Percentiles rank a stretch among this genome's conserved stretches.
phyloP scores from a whole-genome alignment of 441 rosid genomes.

The Bocquillonia castaneifolia region DNA sequence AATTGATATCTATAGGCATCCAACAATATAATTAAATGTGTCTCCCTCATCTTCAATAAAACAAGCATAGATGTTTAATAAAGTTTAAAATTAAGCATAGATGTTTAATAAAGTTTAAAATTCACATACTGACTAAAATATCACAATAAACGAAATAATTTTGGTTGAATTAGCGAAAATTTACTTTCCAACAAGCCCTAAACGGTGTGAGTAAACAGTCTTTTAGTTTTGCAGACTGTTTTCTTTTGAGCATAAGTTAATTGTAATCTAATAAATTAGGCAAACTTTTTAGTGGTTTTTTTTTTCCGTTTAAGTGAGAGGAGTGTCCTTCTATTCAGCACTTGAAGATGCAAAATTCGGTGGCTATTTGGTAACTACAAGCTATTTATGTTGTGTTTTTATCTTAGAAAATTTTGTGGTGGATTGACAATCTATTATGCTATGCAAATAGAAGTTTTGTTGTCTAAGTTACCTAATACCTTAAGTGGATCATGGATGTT shows the following conservation, averaged over 20 bases:
- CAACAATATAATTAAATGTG: too few species aligned
- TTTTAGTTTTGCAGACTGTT: background rate
- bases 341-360: background rate
- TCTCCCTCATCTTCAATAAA: too few species aligned
- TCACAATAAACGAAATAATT: too few species aligned
- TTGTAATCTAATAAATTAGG: background rate
- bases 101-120: too few species aligned
- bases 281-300: background rate
- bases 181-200: too few species aligned
- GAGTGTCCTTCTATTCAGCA: background rate
- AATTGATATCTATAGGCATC: too few species aligned
- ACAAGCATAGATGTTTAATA: too few species aligned
- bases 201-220: background rate
- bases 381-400: background rate
- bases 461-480: background rate
- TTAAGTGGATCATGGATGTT: background rate
- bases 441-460: background rate
- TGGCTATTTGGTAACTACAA: background rate
- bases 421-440: background rate
- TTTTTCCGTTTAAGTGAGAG: background rate
- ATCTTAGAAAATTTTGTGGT: background rate
- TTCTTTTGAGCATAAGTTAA: background rate
- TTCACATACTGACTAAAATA: too few species aligned
- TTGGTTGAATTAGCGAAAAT: too few species aligned
- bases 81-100: too few species aligned